phyloP scores from a whole-genome alignment of 495 filamentous ascomycete species.

The Lentithecium fluviatile region DNA sequence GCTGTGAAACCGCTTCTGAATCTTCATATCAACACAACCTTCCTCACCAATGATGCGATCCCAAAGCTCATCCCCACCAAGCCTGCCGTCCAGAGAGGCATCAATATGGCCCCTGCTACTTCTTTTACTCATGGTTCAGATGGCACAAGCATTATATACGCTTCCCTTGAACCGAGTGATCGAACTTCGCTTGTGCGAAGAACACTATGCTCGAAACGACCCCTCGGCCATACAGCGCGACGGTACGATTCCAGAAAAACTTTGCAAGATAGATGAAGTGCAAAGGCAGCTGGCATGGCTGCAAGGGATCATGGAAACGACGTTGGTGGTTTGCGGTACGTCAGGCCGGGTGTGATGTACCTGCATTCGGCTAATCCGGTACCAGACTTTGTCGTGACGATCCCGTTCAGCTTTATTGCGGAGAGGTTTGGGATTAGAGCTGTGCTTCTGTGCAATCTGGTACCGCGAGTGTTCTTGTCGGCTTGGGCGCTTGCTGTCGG shows the following conservation, averaged over 20 bases:
- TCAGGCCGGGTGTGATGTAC: neutral
- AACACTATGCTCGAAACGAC: conserved; percentile 46
- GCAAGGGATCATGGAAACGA: conserved; percentile 42
- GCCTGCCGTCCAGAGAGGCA: neutral
- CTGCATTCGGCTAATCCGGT: conserved; percentile 9
- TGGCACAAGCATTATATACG: conserved; percentile 49
- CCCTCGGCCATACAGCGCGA: conserved; percentile 40
- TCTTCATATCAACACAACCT: neutral
- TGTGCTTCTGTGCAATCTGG: conserved; percentile 28
- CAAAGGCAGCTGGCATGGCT: conserved; percentile 49
- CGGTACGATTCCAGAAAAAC: conserved; percentile 46
- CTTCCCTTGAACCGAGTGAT: conserved; percentile 51
- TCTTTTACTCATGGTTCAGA: conserved; percentile 46
- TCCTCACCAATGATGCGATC: neutral
- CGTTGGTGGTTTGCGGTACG: conserved; percentile 31
- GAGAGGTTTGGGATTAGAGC: conserved; percentile 21
- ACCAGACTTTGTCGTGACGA: conserved; percentile 33
- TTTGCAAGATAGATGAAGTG: conserved; percentile 50
- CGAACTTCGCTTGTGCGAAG: conserved; percentile 49
- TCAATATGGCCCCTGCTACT: conserved; percentile 24
- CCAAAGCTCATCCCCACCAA: neutral
- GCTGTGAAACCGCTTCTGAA: neutral
- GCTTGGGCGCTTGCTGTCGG: conserved; percentile 29
- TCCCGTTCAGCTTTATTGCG: conserved; percentile 34
- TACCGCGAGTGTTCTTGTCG: conserved; percentile 28